A percentile compares a stretch with the other conserved stretches of the same genome.
Evolutionary conservation across 31 red algal species (phyloP).

Genomic region (Pterothamnion heteromorphum): DNA sequence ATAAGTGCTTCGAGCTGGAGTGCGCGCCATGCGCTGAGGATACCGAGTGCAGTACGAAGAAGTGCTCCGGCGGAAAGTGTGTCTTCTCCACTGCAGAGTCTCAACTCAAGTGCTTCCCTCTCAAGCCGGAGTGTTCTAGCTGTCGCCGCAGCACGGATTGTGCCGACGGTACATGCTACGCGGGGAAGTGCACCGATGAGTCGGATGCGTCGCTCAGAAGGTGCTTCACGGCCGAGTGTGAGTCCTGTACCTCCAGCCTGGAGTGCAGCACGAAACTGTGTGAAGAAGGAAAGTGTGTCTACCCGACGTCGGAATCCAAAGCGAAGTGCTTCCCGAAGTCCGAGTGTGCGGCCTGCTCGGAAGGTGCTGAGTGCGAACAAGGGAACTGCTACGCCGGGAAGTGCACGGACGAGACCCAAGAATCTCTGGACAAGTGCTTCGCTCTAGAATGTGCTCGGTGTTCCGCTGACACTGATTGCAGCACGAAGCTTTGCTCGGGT

Average conservation of each 20-base stretch:
- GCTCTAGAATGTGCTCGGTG: constrained; percentile 26
- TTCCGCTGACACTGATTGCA: background rate
- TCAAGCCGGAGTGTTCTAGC: background rate
- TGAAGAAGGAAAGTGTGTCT: too few species aligned
- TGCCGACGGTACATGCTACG: background rate
- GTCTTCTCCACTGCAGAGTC: background rate
- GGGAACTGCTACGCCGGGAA: constrained; percentile 46
- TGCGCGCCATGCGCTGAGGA: background rate
- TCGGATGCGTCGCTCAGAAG: too few species aligned
- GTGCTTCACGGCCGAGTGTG: constrained; percentile 37
- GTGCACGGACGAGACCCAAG: constrained; percentile 33
- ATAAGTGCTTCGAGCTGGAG: background rate
- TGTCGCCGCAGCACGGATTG: background rate
- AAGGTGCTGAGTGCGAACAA: background rate
- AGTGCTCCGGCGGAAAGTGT: background rate
- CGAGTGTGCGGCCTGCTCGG: constrained; percentile 17
- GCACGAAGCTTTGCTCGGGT: background rate
- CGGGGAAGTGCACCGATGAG: too few species aligned
- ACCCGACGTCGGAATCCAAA: too few species aligned
- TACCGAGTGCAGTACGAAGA: background rate
- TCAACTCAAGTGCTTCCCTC: background rate
- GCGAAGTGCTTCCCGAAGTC: too few species aligned
- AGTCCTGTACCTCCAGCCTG: too few species aligned
- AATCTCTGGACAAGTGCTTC: constrained; percentile 47
- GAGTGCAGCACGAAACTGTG: too few species aligned